Evolutionary conservation across 441 rosid genomes (phyloP).

Genomic region (Adansonia gregorii): DNA sequence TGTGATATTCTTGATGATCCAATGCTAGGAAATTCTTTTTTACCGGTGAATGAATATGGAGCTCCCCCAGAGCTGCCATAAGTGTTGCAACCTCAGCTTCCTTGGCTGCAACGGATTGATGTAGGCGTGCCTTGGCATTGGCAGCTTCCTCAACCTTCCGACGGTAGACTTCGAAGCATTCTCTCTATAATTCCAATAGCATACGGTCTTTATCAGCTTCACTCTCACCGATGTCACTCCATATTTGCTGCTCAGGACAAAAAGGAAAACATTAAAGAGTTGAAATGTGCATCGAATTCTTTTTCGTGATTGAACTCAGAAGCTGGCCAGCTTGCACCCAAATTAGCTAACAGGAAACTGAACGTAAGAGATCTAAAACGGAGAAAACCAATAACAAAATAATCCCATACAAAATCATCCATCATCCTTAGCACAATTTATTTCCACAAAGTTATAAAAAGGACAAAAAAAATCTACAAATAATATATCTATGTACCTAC

Average conservation of each 20-base stretch:
- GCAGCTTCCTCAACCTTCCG: conserved; percentile 98
- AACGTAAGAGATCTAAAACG: background rate
- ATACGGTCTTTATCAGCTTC: conserved; percentile 84
- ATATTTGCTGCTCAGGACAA: conserved; percentile 75
- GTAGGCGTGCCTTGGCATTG: conserved; percentile 84
- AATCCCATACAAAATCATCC: background rate
- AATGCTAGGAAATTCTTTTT: background rate
- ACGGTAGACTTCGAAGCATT: conserved; percentile 84
- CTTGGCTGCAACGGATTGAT: conserved; percentile 88
- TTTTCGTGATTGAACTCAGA: background rate
- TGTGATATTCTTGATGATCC: background rate
- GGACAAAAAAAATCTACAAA: background rate
- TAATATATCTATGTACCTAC: background rate
- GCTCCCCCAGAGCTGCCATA: conserved; percentile 90
- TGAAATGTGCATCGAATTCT: conserved; percentile 2
- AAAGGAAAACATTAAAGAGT: conserved; percentile 8
- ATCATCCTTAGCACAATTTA: background rate
- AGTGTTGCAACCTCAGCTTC: conserved; percentile 98
- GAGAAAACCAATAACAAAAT: background rate
- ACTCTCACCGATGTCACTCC: conserved; percentile 95
- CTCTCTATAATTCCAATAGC: conserved; percentile 85
- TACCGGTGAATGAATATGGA: conserved; percentile 73
- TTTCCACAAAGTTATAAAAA: conserved; percentile 1
- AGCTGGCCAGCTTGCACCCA: background rate
- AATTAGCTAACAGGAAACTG: background rate